Base-by-base conservation (phyloP, 176 grass and related monocot genomes). In the Calamus simplicifolius region DNA sequence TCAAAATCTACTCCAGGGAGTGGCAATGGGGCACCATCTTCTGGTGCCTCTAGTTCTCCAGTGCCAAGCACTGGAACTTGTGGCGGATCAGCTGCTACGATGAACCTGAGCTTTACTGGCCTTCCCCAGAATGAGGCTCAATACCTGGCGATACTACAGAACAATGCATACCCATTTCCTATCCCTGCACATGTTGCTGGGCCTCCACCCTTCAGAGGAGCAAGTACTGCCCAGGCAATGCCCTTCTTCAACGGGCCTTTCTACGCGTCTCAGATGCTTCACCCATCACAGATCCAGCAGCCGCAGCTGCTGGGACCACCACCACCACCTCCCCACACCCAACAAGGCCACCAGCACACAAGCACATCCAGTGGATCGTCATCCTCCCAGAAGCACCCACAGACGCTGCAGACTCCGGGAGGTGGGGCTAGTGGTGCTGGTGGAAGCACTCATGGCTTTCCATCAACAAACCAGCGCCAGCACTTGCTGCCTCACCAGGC, bases 81-180 rank as follows among this genome's bases (percentile, higher is more conserved):
- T 25, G 29, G 27, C 52, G 88, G 84, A 55, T 70, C 81, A 0
- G 10, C 67, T 7, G 49, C 88, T 49, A 16, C 73, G 18, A 80
- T 93, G 85, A 98, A 98, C 60, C 70, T 98, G 76, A 98, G 94
- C 72, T 98, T 98, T 76, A 73, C 76, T 16, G 79, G 75, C 72
- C 59, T 88, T 57, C 72, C 73, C n/a, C 69, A 84, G 0, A 62
- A 48, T 13, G 93, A 98, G 52, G 84, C 93, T 53, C 88, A 89
- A 70, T 83, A 85, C 48, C 65, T 98, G 54, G 84, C 94, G 7
- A 83, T 98, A 56, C 43, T 98, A 56, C 94, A 83, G 72, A 93
- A 92, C 62, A 67, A 76, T 25, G 57, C 53, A 25, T 98, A 98
- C 83, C 79, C 78, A 0, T 98, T 89, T 66, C 75, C 73, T 50